phyloP scores from a whole-genome alignment of 257 asterid genomes.

The Mentha longifolia region DNA sequence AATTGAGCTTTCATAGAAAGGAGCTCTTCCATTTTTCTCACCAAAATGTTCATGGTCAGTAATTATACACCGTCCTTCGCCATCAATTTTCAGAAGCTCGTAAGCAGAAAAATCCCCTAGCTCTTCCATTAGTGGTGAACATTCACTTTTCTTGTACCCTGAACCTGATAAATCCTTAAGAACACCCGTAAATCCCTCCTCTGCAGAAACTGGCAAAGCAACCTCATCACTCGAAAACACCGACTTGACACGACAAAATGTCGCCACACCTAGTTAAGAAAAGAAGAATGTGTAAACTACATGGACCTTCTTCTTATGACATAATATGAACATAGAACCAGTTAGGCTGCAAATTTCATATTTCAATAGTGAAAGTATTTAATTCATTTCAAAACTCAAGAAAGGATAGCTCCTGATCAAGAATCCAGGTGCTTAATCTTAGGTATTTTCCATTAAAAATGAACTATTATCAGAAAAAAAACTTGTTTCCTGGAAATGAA shows the following conservation, averaged over 20 bases:
- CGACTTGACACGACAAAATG: conserved; percentile 88
- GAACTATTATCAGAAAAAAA: neutral
- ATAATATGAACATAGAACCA: conserved; percentile 10
- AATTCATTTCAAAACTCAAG: neutral
- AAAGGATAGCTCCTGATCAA: neutral
- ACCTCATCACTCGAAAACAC: conserved; percentile 78
- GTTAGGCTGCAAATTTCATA: neutral
- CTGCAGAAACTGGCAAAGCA: conserved; percentile 82
- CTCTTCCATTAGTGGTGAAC: conserved; percentile 49
- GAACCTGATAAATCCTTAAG: conserved; percentile 51
- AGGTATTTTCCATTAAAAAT: neutral
- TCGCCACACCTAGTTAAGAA: conserved; percentile 77
- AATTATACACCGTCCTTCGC: conserved; percentile 94
- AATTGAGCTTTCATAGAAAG: neutral
- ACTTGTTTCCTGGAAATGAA: neutral
- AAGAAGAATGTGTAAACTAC: conserved; percentile 19
- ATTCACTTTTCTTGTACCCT: conserved; percentile 51
- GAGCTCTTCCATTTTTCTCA: conserved; percentile 39
- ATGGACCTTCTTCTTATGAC: conserved; percentile 3
- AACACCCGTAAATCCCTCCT: conserved; percentile 93
- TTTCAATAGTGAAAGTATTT: too few species aligned
- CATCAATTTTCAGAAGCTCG: conserved; percentile 78
- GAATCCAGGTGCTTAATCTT: neutral
- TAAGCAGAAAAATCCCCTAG: conserved; percentile 66
- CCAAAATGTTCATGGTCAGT: conserved; percentile 94